A percentile compares a stretch with the other conserved stretches of the same genome.
These are phyloP conservation scores for Hirsutella rhossiliensis DNA, from an alignment of 2,329 filamentous ascomycete species.

Conservation along the genomic window DNA sequence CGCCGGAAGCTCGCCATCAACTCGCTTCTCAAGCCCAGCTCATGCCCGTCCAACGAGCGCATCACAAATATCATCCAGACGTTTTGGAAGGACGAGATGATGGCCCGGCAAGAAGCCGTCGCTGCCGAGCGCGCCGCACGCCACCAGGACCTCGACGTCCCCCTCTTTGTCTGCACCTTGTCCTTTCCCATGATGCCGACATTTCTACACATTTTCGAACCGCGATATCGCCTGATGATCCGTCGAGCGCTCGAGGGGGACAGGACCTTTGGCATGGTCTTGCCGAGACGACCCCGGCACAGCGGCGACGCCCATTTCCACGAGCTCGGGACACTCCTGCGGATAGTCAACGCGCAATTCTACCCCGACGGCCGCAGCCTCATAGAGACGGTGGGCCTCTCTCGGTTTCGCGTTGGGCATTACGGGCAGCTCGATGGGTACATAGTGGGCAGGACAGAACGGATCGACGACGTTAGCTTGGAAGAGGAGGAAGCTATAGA, in stretches of 20 bases:
- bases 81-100: slow-evolving; percentile 58
- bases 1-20: slow-evolving; percentile 48
- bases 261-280: slow-evolving; percentile 75
- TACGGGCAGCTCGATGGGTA: slow-evolving; percentile 65
- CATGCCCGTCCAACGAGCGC: slow-evolving; percentile 46
- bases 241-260: slow-evolving; percentile 62
- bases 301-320: slow-evolving; percentile 38
- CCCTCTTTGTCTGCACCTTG: slow-evolving; percentile 73
- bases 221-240: slow-evolving; percentile 85
- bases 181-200: slow-evolving; percentile 75
- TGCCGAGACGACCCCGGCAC: slow-evolving; percentile 44
- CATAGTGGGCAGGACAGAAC: slow-evolving; percentile 60
- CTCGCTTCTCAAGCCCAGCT: slow-evolving; percentile 25
- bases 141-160: slow-evolving; percentile 46
- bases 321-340: slow-evolving; percentile 66
- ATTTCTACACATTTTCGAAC: slow-evolving; percentile 85
- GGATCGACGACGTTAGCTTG: slow-evolving; percentile 69
- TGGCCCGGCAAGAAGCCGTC: slow-evolving; percentile 41
- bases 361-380: slow-evolving; percentile 72
- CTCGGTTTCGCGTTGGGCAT: slow-evolving; percentile 60
- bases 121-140: slow-evolving; percentile 44
- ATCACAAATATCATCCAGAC: slow-evolving; percentile 50
- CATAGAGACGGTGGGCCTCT: slow-evolving; percentile 64
- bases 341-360: slow-evolving; percentile 61
- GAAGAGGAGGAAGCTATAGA: slow-evolving; percentile 71